Conservation (phyloP, 2,329 filamentous ascomycete genomes). For the Taxawa tesnikishii region DNA sequence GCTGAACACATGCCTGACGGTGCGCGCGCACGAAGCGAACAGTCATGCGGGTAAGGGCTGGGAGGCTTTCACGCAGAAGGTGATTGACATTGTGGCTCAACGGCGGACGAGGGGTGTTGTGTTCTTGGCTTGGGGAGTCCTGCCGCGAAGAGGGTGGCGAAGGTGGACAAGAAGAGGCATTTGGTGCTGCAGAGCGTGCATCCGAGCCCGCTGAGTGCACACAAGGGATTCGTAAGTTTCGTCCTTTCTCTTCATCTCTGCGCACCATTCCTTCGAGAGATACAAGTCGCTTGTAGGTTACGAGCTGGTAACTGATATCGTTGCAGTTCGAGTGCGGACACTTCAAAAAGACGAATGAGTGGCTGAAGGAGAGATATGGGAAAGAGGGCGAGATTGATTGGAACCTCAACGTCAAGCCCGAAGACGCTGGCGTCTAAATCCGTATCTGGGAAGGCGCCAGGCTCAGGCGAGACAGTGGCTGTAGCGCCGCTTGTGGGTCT, state of each 20-base stretch:
- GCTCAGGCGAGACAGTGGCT: too few relatives aligned
- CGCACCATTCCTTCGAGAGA: slow-evolving; percentile 1
- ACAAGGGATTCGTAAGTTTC: slow-evolving; percentile 62
- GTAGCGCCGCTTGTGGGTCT: too few relatives aligned
- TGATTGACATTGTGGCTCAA: slow-evolving; percentile 76
- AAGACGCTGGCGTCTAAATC: slow-evolving; percentile 25
- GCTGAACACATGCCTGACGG: slow-evolving; percentile 90
- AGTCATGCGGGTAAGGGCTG: slow-evolving; percentile 78
- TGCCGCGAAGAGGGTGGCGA: slow-evolving; percentile 65
- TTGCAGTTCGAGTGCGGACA: slow-evolving; percentile 47
- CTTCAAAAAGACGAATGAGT: slow-evolving; percentile 72
- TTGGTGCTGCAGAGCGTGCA: slow-evolving; percentile 78
- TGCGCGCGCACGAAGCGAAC: slow-evolving; percentile 78
- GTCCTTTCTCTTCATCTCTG: background rate
- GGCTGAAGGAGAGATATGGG: slow-evolving; percentile 70
- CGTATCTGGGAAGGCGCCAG: background rate
- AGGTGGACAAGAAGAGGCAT: slow-evolving; percentile 62
- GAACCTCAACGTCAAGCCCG: slow-evolving; percentile 45
- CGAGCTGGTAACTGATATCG: background rate
- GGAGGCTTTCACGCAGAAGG: slow-evolving; percentile 84
- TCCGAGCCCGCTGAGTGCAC: slow-evolving; percentile 83
- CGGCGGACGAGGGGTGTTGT: slow-evolving; percentile 72
- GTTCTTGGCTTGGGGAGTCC: slow-evolving; percentile 90
- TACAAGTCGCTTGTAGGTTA: background rate
- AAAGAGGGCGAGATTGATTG: slow-evolving; percentile 74